Percentiles rank a stretch among this genome's conserved stretches.
phyloP scores from a whole-genome alignment of 208 protist species.

The Wallacemonas rigidus region DNA sequence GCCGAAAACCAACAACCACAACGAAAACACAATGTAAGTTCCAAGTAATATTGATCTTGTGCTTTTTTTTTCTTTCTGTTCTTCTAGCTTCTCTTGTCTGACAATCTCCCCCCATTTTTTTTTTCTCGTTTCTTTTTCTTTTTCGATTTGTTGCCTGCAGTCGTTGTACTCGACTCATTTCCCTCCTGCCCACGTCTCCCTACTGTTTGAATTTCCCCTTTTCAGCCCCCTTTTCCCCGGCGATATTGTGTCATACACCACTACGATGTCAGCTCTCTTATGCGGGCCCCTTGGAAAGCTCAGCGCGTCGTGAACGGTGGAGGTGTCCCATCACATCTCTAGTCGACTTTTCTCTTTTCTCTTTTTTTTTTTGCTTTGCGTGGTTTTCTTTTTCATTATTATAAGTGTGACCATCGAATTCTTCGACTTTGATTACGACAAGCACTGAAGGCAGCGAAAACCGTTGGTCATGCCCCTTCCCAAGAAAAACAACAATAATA shows the following conservation, averaged over 20 bases:
- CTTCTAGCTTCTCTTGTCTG: not conserved
- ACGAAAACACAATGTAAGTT: too few relatives aligned
- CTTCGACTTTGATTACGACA: not conserved
- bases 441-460: not conserved
- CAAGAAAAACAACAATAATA: too few relatives aligned
- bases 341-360: not conserved
- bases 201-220: too few relatives aligned
- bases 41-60: constrained; percentile 8
- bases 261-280: too few relatives aligned
- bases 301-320: too few relatives aligned
- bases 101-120: not conserved
- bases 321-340: too few relatives aligned
- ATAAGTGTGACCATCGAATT: not conserved
- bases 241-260: too few relatives aligned
- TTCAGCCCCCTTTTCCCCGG: too few relatives aligned
- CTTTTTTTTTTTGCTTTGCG: constrained; percentile 11
- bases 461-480: not conserved
- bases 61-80: constrained; percentile 5
- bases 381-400: not conserved
- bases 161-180: too few relatives aligned
- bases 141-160: not conserved
- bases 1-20: constrained; percentile 16
- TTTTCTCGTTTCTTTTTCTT: constrained; percentile 4
- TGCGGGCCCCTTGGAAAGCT: too few relatives aligned
- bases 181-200: too few relatives aligned